Base-by-base conservation (phyloP, 2,329 filamentous ascomycete species). In the Xylariaceae sp. region DNA sequence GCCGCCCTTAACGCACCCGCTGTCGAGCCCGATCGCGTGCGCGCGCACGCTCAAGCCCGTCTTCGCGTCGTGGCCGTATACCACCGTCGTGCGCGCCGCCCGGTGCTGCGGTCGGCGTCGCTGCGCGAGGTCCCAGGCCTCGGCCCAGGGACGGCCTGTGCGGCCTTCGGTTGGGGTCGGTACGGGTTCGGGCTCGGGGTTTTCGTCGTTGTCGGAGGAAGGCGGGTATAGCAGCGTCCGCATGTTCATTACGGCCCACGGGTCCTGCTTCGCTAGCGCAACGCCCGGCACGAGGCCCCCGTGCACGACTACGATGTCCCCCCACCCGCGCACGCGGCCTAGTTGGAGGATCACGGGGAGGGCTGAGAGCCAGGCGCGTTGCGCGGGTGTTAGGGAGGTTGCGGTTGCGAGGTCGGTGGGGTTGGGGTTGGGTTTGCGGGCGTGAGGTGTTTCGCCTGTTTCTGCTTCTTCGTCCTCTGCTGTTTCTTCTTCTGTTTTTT, bases 211-310 rank as follows among this genome's bases (percentile, higher is more conserved):
- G 41, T 18, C 5, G 23, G 47, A 18, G 29, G 16, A 10, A 18
- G 50, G 32, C 41, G 46, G 47, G 62, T 79, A 80, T 63, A 89
- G 80, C 51, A 96, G 83, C 6, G 87, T 90, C 54, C 92, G 86
- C 90, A 99, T 96, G 70, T 91, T 95, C 92, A 97, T 97, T 41
- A 90, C 89, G 49, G 89, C 87, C 72, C 85, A 87, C 0, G 92
- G 89, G 71, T 97, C 81, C 65, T 88, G 93, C 49, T 82, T 77
- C 44, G 87, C 79, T 14, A 96, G 78, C 0, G 82, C 73, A 0
- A 96, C 76, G 4, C 87, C 89, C 0, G 93, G 91, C 0, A 95
- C 87, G 2, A 98, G 80, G 0, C 95, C 95, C 0, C 85, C 93
- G 75, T 98, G 95, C 6, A 93, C 93, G 48, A 92, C 88, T 4